phyloP scores from a whole-genome alignment of 2,329 filamentous ascomycete species.

The Paracamarosporium sp. region DNA sequence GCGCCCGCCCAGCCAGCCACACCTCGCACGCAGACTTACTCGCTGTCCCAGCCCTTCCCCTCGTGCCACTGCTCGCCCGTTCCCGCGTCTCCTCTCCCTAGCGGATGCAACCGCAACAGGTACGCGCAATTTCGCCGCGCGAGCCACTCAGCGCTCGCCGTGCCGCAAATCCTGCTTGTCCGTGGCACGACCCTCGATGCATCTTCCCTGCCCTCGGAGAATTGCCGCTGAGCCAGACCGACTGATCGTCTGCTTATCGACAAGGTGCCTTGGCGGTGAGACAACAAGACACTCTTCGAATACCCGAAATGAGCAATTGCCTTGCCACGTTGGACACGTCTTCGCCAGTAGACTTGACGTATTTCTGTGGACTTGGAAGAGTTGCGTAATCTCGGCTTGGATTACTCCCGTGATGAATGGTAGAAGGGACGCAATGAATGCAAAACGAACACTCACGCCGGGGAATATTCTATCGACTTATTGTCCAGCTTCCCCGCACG shows the following conservation, averaged over 20 bases:
- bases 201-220: slow-evolving; percentile 5
- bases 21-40: too few species aligned
- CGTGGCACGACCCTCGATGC: neutral
- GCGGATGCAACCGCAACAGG: slow-evolving; percentile 8
- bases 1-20: neutral
- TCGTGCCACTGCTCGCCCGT: neutral
- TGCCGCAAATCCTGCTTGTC: neutral
- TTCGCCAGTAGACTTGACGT: neutral
- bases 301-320: neutral
- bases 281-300: neutral
- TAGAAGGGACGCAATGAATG: neutral
- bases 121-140: slow-evolving; percentile 8
- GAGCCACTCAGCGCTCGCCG: neutral
- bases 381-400: neutral
- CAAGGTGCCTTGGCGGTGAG: neutral
- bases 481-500: neutral
- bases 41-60: too few species aligned
- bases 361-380: neutral
- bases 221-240: slow-evolving; percentile 2
- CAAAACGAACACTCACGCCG: neutral
- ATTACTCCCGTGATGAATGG: neutral
- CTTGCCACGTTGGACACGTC: neutral
- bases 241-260: slow-evolving; percentile 7
- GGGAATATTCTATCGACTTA: neutral
- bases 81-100: neutral